Conservation (phyloP, 2,329 filamentous ascomycete genomes). For the Exophiala dermatitidis region DNA sequence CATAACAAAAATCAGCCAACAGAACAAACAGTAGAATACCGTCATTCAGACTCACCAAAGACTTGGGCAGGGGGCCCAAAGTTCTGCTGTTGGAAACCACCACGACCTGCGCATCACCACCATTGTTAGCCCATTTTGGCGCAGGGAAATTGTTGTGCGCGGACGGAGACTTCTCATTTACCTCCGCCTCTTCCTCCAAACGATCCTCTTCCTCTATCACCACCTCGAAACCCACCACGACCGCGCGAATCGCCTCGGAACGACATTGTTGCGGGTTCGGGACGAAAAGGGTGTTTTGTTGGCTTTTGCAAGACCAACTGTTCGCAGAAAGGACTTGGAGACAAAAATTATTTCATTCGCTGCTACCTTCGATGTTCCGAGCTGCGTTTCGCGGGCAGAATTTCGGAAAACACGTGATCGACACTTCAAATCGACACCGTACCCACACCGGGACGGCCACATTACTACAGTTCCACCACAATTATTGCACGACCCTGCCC, state of each 20-base stretch:
- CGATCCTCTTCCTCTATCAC: conserved; percentile 47
- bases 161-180: conserved; percentile 29
- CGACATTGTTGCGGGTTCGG: conserved; percentile 46
- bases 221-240: conserved; percentile 43
- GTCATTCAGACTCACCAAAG: conserved; percentile 40
- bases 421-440: conserved; percentile 4
- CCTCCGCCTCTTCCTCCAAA: conserved; percentile 38
- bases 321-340: background rate
- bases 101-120: conserved; percentile 39
- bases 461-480: conserved; percentile 6
- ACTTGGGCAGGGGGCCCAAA: conserved; percentile 58
- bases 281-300: conserved; percentile 5
- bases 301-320: background rate
- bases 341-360: conserved; percentile 15
- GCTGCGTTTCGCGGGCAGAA: conserved; percentile 11
- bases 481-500: conserved; percentile 10
- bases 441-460: conserved; percentile 5
- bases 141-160: conserved; percentile 22
- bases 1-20: conserved; percentile 29
- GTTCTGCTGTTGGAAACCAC: conserved; percentile 54
- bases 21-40: conserved; percentile 2
- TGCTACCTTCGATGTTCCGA: conserved; percentile 8
- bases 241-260: conserved; percentile 54
- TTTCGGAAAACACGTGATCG: conserved; percentile 17
- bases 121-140: conserved; percentile 19